phyloP scores from a whole-genome alignment of 2,329 filamentous ascomycete species.

The Thermoascus crustaceus region DNA sequence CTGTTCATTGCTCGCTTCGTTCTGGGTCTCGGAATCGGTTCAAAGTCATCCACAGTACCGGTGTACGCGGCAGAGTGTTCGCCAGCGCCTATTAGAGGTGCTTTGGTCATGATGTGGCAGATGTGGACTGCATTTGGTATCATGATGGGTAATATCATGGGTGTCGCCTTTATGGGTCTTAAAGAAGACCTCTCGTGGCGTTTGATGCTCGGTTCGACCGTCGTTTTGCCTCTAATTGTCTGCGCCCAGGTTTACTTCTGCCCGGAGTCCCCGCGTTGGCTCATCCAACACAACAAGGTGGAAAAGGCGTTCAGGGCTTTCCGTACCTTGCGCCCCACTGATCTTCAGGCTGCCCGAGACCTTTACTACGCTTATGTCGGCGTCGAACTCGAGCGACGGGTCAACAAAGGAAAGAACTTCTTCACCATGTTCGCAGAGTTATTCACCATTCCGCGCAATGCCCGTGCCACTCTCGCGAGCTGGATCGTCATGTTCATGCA shows the following conservation, averaged over 20 bases:
- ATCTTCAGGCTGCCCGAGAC: conserved; percentile 49
- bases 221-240: conserved; percentile 53
- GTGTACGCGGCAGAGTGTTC: conserved; percentile 43
- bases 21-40: conserved; percentile 35
- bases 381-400: conserved; percentile 51
- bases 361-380: conserved; percentile 52
- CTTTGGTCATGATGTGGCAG: conserved; percentile 47
- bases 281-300: conserved; percentile 41
- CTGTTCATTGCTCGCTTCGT: conserved; percentile 36
- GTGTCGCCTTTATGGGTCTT: conserved; percentile 38
- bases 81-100: conserved; percentile 42
- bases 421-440: conserved; percentile 50
- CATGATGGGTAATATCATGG: conserved; percentile 42
- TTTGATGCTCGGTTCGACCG: conserved; percentile 60
- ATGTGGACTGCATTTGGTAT: conserved; percentile 42
- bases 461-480: conserved; percentile 49
- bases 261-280: conserved; percentile 46
- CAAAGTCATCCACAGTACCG: conserved; percentile 39
- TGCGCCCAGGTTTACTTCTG: conserved; percentile 58
- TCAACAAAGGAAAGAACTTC: conserved; percentile 44
- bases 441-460: conserved; percentile 54
- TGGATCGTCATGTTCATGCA: conserved; percentile 53
- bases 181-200: conserved; percentile 53
- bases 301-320: conserved; percentile 44
- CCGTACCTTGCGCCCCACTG: conserved; percentile 38